Evolutionary conservation across 2,329 filamentous ascomycete species (phyloP).

Genomic region (Claviceps cyperi): DNA sequence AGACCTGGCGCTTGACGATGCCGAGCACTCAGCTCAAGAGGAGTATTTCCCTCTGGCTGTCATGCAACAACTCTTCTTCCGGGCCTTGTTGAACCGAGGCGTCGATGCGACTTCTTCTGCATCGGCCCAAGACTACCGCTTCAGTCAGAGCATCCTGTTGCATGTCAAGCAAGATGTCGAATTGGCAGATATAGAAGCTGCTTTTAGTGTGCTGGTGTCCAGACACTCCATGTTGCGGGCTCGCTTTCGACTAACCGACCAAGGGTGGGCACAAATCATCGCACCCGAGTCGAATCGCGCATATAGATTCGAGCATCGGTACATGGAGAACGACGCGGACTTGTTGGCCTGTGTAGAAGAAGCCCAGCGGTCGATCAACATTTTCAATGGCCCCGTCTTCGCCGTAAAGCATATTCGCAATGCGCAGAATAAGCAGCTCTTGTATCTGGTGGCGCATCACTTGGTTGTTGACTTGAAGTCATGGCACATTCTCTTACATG

Average conservation of each 20-base stretch:
- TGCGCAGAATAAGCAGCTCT: constrained; percentile 28
- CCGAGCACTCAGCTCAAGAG: constrained; percentile 14
- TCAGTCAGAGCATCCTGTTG: constrained; percentile 36
- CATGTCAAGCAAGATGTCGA: constrained; percentile 26
- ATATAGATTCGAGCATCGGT: constrained; percentile 29
- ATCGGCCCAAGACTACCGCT: constrained; percentile 26
- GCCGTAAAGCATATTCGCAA: constrained; percentile 33
- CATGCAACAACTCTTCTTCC: constrained; percentile 40
- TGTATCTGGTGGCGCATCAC: constrained; percentile 37
- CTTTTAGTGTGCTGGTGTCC: constrained; percentile 31
- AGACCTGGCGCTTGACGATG: not conserved
- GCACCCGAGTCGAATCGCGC: constrained; percentile 24
- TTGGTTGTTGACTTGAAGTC: constrained; percentile 36
- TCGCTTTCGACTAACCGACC: constrained; percentile 24
- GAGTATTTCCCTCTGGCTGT: constrained; percentile 32
- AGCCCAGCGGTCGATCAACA: constrained; percentile 30
- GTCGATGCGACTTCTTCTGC: constrained; percentile 15
- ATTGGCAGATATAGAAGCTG: constrained; percentile 30
- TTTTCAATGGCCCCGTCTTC: constrained; percentile 36
- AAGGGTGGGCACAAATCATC: constrained; percentile 33
- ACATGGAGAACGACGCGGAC: constrained; percentile 26
- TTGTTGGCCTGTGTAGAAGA: constrained; percentile 24
- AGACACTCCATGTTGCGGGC: constrained; percentile 38
- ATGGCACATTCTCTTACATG: constrained; percentile 34
- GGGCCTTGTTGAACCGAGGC: constrained; percentile 28